Conservation (phyloP, 192 early-diverging fungal genomes). For the Phycomyces nitens region DNA sequence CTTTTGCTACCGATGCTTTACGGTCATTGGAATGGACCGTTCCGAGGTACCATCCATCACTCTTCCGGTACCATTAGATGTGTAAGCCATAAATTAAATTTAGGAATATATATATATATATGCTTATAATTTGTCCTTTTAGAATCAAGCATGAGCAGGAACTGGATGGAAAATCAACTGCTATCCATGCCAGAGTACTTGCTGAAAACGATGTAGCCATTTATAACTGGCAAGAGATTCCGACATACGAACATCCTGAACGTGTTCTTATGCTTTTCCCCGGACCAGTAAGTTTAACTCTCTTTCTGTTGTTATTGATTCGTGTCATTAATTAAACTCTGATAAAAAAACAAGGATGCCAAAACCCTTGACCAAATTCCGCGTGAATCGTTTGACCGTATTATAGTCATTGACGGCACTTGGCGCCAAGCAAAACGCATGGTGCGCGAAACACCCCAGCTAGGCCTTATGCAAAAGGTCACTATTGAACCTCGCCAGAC, state of each 20-base stretch:
- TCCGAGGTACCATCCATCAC: conserved; percentile 54
- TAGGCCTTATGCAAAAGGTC: conserved; percentile 52
- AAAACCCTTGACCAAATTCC: conserved; percentile 66
- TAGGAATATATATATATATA: background rate
- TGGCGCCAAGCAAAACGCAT: conserved; percentile 84
- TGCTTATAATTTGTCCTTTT: background rate
- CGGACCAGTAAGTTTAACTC: conserved; percentile 51
- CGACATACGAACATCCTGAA: conserved; percentile 59
- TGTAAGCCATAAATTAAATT: conserved; percentile 39
- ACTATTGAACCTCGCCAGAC: conserved; percentile 73
- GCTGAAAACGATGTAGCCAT: conserved; percentile 68
- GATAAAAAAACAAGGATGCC: conserved; percentile 49
- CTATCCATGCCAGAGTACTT: conserved; percentile 78
- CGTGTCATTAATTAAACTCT: too few relatives aligned
- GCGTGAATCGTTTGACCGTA: conserved; percentile 58
- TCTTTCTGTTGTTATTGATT: too few relatives aligned
- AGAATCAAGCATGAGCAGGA: conserved; percentile 80
- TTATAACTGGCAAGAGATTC: conserved; percentile 48
- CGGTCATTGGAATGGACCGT: conserved; percentile 45
- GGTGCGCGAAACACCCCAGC: conserved; percentile 42
- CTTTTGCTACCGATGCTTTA: conserved; percentile 72
- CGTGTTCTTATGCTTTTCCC: conserved; percentile 80
- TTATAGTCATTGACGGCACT: conserved; percentile 94
- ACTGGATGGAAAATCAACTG: conserved; percentile 82
- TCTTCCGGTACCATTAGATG: conserved; percentile 69